phyloP scores from a whole-genome alignment of 2,329 filamentous ascomycete species.

The Aspergillus flavus region DNA sequence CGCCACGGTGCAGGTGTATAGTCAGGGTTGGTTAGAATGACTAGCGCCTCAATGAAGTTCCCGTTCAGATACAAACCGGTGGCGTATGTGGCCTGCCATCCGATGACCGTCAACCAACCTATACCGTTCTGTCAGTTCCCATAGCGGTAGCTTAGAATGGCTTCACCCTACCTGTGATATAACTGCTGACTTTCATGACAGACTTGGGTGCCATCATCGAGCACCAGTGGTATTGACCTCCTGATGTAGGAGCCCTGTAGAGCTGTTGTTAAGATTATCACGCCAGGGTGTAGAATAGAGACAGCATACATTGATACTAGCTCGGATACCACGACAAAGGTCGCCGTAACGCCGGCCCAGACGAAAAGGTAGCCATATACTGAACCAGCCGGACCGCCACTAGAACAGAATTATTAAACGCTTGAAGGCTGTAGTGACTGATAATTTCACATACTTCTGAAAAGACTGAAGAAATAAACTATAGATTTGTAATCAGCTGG shows the following conservation, averaged over 20 bases:
- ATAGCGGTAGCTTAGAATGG: not conserved
- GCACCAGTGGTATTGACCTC: conserved; percentile 46
- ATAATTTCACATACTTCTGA: conserved; percentile 19
- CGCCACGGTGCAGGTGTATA: conserved; percentile 51
- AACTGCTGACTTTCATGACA: conserved; percentile 42
- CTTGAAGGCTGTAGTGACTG: not conserved
- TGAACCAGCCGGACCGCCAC: conserved; percentile 36
- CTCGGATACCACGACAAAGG: conserved; percentile 33
- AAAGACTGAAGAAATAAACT: conserved; percentile 21
- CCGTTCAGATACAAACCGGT: conserved; percentile 36
- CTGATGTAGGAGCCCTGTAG: conserved; percentile 36
- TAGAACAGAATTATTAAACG: not conserved
- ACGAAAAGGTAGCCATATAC: conserved; percentile 38
- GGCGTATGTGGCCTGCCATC: conserved; percentile 48
- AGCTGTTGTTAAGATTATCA: not conserved
- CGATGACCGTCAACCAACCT: conserved; percentile 46
- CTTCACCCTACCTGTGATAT: conserved; percentile 31
- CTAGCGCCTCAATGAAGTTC: conserved; percentile 39
- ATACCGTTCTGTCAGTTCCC: not conserved
- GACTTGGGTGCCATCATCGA: conserved; percentile 42
- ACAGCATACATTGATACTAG: conserved; percentile 35
- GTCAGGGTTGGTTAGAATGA: conserved; percentile 39
- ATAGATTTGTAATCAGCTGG: not conserved
- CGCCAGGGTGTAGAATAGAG: rapidly evolving
- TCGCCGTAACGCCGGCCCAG: conserved; percentile 33